Base-by-base conservation (phyloP, 306 rosid genomes). In the Herpetospermum pedunculosum region DNA sequence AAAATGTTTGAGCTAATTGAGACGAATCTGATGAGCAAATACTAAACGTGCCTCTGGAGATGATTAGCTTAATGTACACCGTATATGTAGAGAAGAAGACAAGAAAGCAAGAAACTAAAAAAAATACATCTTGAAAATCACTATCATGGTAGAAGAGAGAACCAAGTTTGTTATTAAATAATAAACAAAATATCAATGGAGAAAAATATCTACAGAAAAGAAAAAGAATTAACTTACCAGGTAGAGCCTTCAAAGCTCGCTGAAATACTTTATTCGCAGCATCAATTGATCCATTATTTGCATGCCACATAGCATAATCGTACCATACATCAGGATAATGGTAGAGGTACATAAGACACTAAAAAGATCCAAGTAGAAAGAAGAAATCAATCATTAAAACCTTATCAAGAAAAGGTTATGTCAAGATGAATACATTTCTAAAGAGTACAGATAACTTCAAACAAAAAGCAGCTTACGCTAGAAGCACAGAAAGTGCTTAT, bases 301-400 rank as follows among this genome's bases (percentile, higher is more conserved):
- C 96, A 88, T 86, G 97, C 98, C 97, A 94, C 77, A 82, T 86
- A 43, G 97, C 98, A 84, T 88, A 91, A 86, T 94, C 97, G 70
- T 89, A 89, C 97, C 98, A 94, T 83, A 89, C 76, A 83, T 94
- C 98, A 80, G 97, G 91, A 85, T 91, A 91, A 82, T 94, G 98
- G 88, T 91, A 89, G 78, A 94, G 78, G 84, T 88, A 87, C 98
- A 94, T 94, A 83, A 94, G 88, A 85, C 95, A 91, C 98, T 94
- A 89, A 80, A 80, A 72, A 83, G 76, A 81, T 26, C 67, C 76
- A 76, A 81, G 84, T 41, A 81, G 87, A 48, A 50, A 29, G 28
- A n/a, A 35, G 11, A 74, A 67, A 41, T 2, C 53, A 21, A 43
- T 43, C 19, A 25, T 67, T 40, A 40, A 13, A 40, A 67, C 35